These are phyloP conservation scores for Aquilaria malaccensis DNA, from an alignment of 345 rosid genomes.

Conservation along the genomic window DNA sequence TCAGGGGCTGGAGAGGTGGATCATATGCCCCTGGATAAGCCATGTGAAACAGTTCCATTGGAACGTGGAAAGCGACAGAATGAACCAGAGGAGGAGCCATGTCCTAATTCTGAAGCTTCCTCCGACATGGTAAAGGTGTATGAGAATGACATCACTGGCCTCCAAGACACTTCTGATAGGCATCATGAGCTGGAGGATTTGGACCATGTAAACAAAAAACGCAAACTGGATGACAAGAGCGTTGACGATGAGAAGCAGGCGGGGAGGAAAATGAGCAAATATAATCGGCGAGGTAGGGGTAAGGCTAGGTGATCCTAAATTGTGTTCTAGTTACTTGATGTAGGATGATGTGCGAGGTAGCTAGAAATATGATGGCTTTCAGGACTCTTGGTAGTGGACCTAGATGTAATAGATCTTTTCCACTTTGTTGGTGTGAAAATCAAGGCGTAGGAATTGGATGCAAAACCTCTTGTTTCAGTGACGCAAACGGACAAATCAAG, in stretches of 20 bases:
- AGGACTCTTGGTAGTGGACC: no score
- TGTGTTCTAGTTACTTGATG: slow-evolving; percentile 6
- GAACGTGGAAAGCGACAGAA: no score
- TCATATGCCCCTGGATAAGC: no score
- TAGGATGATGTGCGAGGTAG: slow-evolving; percentile 23
- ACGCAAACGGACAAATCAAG: no score
- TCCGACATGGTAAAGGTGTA: slow-evolving; percentile 29
- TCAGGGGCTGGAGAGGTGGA: slow-evolving; percentile 2
- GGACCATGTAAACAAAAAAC: slow-evolving; percentile 25
- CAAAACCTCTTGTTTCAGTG: no score
- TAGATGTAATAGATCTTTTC: no score
- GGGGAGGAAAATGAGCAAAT: slow-evolving; percentile 38
- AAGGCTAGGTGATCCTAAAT: slow-evolving; percentile 23
- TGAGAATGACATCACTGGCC: slow-evolving; percentile 35
- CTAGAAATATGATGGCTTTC: no score
- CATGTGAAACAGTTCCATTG: no score
- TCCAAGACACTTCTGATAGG: slow-evolving; percentile 46
- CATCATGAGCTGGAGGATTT: slow-evolving; percentile 32
- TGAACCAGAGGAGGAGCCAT: slow-evolving; percentile 10
- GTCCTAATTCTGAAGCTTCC: slow-evolving; percentile 36
- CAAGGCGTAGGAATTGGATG: no score
- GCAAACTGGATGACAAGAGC: slow-evolving; percentile 22
- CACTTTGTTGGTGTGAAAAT: no score
- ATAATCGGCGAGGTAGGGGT: slow-evolving; percentile 38
- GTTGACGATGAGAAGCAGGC: slow-evolving; percentile 30